phyloP scores from a whole-genome alignment of 139 green algal genomes.

The Penium margaritaceum region DNA sequence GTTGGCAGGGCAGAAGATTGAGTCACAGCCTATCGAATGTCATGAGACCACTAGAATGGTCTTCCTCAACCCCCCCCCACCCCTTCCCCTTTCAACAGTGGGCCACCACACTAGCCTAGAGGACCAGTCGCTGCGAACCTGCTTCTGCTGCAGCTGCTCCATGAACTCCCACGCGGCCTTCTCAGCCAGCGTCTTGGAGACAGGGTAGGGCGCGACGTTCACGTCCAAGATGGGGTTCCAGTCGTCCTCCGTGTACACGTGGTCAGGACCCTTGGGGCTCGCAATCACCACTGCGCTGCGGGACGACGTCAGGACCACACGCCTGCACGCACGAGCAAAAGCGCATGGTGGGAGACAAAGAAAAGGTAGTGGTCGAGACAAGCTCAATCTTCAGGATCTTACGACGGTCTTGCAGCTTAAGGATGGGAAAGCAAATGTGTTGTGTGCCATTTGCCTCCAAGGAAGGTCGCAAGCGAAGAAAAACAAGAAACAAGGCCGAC shows the following conservation, averaged over 20 bases:
- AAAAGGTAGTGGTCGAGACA: not conserved
- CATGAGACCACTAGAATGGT: no score
- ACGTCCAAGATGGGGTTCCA: conserved; percentile 63
- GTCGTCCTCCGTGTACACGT: conserved; percentile 57
- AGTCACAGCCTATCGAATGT: no score
- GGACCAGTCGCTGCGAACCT: no score
- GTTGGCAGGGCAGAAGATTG: no score
- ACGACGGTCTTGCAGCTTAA: not conserved
- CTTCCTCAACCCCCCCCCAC: no score
- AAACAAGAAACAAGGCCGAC: not conserved
- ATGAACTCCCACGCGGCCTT: conserved; percentile 58
- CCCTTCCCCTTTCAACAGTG: no score
- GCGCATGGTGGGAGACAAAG: not conserved
- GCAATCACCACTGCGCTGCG: not conserved
- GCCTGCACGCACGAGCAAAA: not conserved
- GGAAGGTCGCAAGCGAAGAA: not conserved
- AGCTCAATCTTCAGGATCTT: not conserved
- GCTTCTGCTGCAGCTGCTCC: no score
- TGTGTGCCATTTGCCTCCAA: no score
- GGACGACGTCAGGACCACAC: conserved; percentile 11
- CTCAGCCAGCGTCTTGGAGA: conserved; percentile 69
- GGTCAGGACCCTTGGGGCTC: not conserved
- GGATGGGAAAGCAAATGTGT: no score
- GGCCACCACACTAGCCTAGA: no score
- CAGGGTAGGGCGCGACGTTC: conserved; percentile 62